These are phyloP conservation scores for Iris pallida DNA, from an alignment of 116 monocot species.

Conservation along the genomic window DNA sequence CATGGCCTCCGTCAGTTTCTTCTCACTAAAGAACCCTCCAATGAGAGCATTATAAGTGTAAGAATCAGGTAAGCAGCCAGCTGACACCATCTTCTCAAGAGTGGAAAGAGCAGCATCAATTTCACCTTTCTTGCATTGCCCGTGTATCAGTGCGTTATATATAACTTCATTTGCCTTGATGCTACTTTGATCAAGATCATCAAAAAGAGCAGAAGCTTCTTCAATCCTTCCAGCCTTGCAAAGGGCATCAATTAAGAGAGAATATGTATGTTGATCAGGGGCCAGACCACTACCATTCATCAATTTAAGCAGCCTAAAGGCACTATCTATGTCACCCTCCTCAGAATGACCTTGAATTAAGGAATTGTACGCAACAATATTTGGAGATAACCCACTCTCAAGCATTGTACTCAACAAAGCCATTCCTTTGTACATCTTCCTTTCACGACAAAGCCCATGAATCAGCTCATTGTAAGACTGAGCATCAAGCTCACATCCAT, in stretches of 20 bases:
- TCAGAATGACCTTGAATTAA: slow-evolving; percentile 52
- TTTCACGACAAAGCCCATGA: slow-evolving; percentile 24
- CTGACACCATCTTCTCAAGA: slow-evolving; percentile 27
- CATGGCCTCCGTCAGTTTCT: slow-evolving; percentile 27
- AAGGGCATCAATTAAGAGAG: slow-evolving; percentile 34
- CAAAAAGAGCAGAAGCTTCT: slow-evolving; percentile 30
- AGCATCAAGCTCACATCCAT: slow-evolving; percentile 35
- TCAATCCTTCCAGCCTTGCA: slow-evolving; percentile 34
- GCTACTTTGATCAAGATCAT: slow-evolving; percentile 13
- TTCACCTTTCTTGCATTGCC: slow-evolving; percentile 25
- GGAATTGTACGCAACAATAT: slow-evolving; percentile 30
- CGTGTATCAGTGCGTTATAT: slow-evolving; percentile 31
- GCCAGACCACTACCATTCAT: slow-evolving; percentile 37
- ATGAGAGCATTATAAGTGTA: slow-evolving; percentile 47
- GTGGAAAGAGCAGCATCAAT: slow-evolving; percentile 19
- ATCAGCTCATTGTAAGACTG: slow-evolving; percentile 42
- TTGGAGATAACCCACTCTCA: slow-evolving; percentile 23
- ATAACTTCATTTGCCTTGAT: slow-evolving; percentile 26
- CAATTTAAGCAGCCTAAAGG: slow-evolving; percentile 33
- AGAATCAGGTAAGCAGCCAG: slow-evolving; percentile 29
- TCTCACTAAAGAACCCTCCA: slow-evolving; percentile 27
- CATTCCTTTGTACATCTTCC: slow-evolving; percentile 33
- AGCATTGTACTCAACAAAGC: slow-evolving; percentile 40
- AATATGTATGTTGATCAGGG: slow-evolving; percentile 35
- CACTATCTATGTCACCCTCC: slow-evolving; percentile 37